Evolutionary conservation across 345 rosid species (phyloP).

Genomic region (Draba incana): DNA sequence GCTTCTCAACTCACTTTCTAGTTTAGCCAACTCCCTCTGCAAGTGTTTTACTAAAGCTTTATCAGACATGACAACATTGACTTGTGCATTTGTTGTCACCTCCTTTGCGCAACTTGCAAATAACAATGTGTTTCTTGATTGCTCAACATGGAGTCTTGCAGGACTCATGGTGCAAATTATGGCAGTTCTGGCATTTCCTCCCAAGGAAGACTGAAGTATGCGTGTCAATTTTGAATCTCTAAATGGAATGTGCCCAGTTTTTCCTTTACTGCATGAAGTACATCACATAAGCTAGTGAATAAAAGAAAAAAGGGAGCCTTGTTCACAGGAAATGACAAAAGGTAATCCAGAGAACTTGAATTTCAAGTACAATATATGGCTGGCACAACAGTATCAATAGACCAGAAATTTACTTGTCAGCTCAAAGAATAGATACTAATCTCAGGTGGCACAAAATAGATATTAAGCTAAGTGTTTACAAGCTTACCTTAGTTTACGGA

Average conservation of each 20-base stretch:
- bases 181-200: constrained; percentile 91
- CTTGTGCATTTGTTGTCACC: constrained; percentile 85
- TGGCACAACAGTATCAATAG: not conserved
- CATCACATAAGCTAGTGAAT: constrained; percentile 24
- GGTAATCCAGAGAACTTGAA: constrained; percentile 10
- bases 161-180: constrained; percentile 94
- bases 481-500: constrained; percentile 84
- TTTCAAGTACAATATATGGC: constrained; percentile 1
- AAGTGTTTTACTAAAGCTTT: constrained; percentile 85
- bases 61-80: constrained; percentile 84
- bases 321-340: not conserved
- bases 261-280: constrained; percentile 79
- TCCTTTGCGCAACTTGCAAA: constrained; percentile 96
- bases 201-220: constrained; percentile 84
- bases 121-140: constrained; percentile 85
- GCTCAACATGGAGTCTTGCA: constrained; percentile 86
- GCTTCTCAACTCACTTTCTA: constrained; percentile 71
- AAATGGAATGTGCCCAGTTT: constrained; percentile 83
- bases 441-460: constrained; percentile 11
- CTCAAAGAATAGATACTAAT: not conserved
- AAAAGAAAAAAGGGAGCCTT: not conserved
- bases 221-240: constrained; percentile 95
- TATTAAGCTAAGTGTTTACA: not conserved
- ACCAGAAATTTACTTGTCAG: not conserved
- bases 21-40: constrained; percentile 82